Evolutionary conservation across 2,329 filamentous ascomycete genomes (phyloP).

Genomic region (Corynespora cassiicola): DNA sequence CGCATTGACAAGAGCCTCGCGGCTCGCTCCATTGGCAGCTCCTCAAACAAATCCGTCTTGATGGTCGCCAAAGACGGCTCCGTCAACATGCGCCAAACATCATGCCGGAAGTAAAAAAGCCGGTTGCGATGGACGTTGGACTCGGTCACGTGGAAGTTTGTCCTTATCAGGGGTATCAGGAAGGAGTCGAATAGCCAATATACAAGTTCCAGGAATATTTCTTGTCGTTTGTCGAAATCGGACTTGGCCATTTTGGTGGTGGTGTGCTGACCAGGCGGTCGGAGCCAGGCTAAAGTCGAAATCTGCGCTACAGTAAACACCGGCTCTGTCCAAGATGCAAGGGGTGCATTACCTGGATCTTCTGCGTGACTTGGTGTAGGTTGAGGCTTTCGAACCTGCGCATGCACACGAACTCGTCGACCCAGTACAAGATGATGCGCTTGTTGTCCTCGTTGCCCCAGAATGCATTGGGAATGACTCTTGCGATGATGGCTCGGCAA

Average conservation of each 20-base stretch:
- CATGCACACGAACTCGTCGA: constrained; percentile 80
- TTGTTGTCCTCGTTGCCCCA: constrained; percentile 77
- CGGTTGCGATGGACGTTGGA: constrained; percentile 80
- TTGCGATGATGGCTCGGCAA: constrained; percentile 76
- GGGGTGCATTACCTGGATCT: constrained; percentile 67
- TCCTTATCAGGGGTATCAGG: constrained; percentile 82
- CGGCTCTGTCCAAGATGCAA: constrained; percentile 8
- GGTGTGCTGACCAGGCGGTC: constrained; percentile 54
- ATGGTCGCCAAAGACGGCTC: constrained; percentile 74
- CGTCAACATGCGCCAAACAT: constrained; percentile 81
- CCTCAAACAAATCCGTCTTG: constrained; percentile 78
- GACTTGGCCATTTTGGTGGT: constrained; percentile 68
- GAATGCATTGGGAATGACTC: constrained; percentile 75
- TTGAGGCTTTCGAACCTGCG: constrained; percentile 82
- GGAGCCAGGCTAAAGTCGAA: constrained; percentile 75
- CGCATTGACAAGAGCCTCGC: constrained; percentile 65
- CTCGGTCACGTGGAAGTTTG: constrained; percentile 94
- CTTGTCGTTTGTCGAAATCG: constrained; percentile 76
- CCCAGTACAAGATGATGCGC: constrained; percentile 64
- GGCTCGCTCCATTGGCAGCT: constrained; percentile 67
- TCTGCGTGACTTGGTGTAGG: constrained; percentile 78
- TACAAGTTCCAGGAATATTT: constrained; percentile 83
- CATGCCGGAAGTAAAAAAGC: constrained; percentile 93
- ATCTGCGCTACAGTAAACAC: constrained; percentile 58
- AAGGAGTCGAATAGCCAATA: constrained; percentile 95